Percentiles rank a stretch among this genome's conserved stretches.
phyloP scores from a whole-genome alignment of 2,329 filamentous ascomycete species.

The Fusarium buharicum region DNA sequence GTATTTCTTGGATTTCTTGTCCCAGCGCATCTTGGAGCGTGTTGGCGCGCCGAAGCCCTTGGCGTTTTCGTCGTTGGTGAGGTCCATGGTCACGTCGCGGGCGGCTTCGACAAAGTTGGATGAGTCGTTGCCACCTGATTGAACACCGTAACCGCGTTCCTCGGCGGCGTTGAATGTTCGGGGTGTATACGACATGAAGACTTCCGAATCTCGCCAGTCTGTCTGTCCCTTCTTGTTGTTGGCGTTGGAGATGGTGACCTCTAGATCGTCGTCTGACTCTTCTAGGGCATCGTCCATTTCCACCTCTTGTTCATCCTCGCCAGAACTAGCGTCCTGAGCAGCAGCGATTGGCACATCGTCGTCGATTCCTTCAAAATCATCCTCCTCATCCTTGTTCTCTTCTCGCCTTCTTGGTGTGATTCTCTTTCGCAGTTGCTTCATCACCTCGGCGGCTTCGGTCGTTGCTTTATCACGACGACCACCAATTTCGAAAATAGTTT shows the following conservation, averaged over 20 bases:
- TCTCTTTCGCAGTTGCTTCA: constrained; percentile 76
- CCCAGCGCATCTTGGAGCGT: constrained; percentile 87
- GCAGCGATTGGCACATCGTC: constrained; percentile 49
- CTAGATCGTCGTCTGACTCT: constrained; percentile 71
- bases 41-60: constrained; percentile 82
- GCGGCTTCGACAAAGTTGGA: constrained; percentile 87
- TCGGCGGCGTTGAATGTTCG: constrained; percentile 83
- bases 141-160: constrained; percentile 92
- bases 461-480: constrained; percentile 75
- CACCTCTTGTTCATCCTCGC: constrained; percentile 49
- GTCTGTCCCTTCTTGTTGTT: constrained; percentile 65
- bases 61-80: constrained; percentile 85
- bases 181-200: constrained; percentile 97
- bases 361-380: constrained; percentile 47
- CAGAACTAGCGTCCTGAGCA: constrained; percentile 49
- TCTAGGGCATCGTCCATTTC: constrained; percentile 58
- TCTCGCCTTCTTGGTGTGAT: constrained; percentile 69
- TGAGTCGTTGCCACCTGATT: constrained; percentile 76
- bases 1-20: constrained; percentile 96
- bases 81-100: constrained; percentile 89
- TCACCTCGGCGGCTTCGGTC: constrained; percentile 76
- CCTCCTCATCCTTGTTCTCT: constrained; percentile 56
- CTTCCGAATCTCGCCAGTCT: constrained; percentile 83
- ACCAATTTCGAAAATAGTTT: constrained; percentile 97
- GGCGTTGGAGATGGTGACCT: constrained; percentile 75